These are phyloP conservation scores for Davidsoniella eucalypti DNA, from an alignment of 2,329 filamentous ascomycete species.

Conservation along the genomic window DNA sequence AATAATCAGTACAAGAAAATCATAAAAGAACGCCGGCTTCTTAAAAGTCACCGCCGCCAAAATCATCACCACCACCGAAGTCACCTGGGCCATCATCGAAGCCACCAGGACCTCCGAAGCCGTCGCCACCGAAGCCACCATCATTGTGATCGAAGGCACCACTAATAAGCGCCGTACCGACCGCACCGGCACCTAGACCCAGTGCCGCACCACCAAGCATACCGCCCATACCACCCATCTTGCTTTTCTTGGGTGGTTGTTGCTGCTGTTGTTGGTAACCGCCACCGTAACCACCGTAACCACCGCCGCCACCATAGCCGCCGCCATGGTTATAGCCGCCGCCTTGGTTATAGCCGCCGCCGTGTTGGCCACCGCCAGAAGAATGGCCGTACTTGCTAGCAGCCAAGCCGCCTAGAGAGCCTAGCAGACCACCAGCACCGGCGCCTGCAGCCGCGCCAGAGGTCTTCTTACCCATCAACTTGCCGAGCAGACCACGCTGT, in stretches of 20 bases:
- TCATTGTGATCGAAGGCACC: conserved; percentile 49
- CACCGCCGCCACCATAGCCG: conserved; percentile 15
- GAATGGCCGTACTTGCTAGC: conserved; percentile 4
- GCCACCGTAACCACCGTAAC: conserved; percentile 20
- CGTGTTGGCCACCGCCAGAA: conserved; percentile 19
- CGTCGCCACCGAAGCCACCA: conserved; percentile 25
- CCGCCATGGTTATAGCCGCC: conserved; percentile 16
- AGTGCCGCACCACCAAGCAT: conserved; percentile 57
- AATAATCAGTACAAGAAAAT: not conserved
- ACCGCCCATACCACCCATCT: conserved; percentile 28
- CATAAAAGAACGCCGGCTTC: not conserved
- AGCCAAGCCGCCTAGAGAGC: conserved; percentile 4
- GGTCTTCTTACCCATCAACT: conserved; percentile 29
- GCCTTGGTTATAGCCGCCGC: conserved; percentile 17
- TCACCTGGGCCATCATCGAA: conserved; percentile 20
- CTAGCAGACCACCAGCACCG: conserved; percentile 15
- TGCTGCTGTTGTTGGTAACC: conserved; percentile 21
- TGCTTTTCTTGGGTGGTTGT: conserved; percentile 26
- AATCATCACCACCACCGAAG: conserved; percentile 18
- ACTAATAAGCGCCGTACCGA: conserved; percentile 60
- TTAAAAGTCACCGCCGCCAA: conserved; percentile 21
- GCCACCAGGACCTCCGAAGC: conserved; percentile 17
- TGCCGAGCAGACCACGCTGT: conserved; percentile 33
- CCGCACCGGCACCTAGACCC: conserved; percentile 63
- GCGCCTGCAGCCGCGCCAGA: conserved; percentile 14